phyloP scores from a whole-genome alignment of 345 rosid species.

The Cardiospermum halicacabum region DNA sequence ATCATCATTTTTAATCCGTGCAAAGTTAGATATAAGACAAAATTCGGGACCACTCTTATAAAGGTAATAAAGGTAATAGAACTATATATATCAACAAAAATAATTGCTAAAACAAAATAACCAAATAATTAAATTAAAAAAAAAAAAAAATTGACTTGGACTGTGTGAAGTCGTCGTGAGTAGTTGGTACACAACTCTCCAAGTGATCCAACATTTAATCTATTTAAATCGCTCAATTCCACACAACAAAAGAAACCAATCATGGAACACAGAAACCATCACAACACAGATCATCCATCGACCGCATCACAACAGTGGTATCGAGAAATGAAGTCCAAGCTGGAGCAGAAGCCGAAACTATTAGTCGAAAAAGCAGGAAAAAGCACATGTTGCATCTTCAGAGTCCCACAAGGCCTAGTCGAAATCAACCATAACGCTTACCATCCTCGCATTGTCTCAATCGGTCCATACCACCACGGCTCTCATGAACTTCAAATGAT shows the following conservation, averaged over 20 bases:
- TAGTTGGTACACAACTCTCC: neutral
- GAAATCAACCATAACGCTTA: constrained; percentile 54
- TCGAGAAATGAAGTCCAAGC: no score
- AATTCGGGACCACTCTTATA: neutral
- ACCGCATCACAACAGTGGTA: no score
- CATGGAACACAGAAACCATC: no score
- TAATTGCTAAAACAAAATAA: neutral
- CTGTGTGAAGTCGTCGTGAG: neutral
- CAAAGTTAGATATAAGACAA: no score
- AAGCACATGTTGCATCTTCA: constrained; percentile 43
- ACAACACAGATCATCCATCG: no score
- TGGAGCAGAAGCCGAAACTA: constrained; percentile 22
- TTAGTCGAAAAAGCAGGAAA: constrained; percentile 34
- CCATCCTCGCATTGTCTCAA: constrained; percentile 60
- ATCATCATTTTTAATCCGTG: no score
- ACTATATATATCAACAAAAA: neutral
- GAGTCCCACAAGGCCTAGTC: constrained; percentile 38
- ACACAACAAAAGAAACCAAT: no score
- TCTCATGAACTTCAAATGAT: constrained; percentile 45
- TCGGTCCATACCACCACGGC: constrained; percentile 72
- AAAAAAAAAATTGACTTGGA: neutral
- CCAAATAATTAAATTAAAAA: neutral
- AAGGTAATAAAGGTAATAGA: no score
- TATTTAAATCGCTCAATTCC: no score
- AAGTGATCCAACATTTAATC: neutral